These are phyloP conservation scores for Saccharomyces cerevisiae DNA, from an alignment of 805 yeast species.

Conservation along the genomic window DNA sequence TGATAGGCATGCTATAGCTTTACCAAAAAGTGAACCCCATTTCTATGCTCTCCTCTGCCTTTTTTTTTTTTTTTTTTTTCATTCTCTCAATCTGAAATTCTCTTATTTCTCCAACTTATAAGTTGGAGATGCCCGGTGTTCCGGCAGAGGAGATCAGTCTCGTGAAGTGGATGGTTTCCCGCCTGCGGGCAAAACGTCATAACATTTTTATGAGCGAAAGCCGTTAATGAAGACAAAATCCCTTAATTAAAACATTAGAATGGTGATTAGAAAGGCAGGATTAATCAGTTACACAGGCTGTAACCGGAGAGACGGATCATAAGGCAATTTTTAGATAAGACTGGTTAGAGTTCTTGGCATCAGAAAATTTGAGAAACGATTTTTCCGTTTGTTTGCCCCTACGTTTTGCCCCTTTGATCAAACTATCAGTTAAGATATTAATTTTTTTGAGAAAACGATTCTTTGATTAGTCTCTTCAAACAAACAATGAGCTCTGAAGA, in stretches of 20 bases:
- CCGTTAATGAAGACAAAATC: background rate
- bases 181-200: background rate
- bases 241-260: background rate
- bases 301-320: slow-evolving; percentile 1
- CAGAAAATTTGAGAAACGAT: background rate
- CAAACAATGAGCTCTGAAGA: background rate
- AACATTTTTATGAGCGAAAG: background rate
- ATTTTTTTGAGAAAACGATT: background rate
- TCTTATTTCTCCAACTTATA: background rate
- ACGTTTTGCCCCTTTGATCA: background rate
- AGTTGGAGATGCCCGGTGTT: background rate
- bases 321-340: background rate
- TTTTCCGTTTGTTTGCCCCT: background rate
- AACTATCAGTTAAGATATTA: background rate
- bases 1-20: background rate
- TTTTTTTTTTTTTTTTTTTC: background rate
- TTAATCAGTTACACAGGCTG: background rate
- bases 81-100: background rate
- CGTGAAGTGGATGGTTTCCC: background rate
- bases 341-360: background rate
- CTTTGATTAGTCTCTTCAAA: background rate
- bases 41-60: background rate
- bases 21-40: background rate
- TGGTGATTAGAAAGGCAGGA: background rate
- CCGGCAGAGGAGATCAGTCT: background rate